phyloP scores from a whole-genome alignment of 2,329 filamentous ascomycete genomes.

The Epichloe sp. region DNA sequence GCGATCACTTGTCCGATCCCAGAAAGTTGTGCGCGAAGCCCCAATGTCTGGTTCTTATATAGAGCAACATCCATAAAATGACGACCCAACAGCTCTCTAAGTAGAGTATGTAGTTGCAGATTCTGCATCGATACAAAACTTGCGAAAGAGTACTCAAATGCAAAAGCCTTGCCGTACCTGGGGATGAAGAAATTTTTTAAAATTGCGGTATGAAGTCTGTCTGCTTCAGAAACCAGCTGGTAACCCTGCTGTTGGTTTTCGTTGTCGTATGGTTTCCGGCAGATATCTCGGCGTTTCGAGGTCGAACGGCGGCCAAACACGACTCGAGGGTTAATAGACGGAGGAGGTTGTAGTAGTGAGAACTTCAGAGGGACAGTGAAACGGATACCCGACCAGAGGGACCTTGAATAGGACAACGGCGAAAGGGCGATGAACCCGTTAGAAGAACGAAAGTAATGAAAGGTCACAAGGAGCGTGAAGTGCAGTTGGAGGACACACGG shows the following conservation, averaged over 20 bases:
- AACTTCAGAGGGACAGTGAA: neutral
- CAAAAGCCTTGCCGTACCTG: neutral
- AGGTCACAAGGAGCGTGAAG: conserved; percentile 5
- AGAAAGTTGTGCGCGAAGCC: too few species aligned
- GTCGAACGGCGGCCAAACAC: neutral
- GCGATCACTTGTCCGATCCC: too few species aligned
- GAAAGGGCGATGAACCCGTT: neutral
- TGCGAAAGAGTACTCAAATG: neutral
- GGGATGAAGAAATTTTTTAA: neutral
- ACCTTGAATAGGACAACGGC: neutral
- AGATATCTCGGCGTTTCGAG: neutral
- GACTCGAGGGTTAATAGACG: neutral
- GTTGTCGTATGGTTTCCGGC: neutral
- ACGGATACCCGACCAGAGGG: neutral
- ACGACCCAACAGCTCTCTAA: too few species aligned
- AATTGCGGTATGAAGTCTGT: neutral
- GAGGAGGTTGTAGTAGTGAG: neutral
- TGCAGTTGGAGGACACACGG: conserved; percentile 6
- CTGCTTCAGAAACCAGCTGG: conserved; percentile 14
- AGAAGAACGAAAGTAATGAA: neutral
- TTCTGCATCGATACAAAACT: too few species aligned
- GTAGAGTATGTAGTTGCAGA: too few species aligned
- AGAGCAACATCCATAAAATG: too few species aligned
- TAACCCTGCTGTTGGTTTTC: conserved; percentile 4
- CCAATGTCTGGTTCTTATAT: too few species aligned